A percentile compares a stretch with the other conserved stretches of the same genome.
Evolutionary conservation across 2,329 filamentous ascomycete species (phyloP).

Genomic region (Helminthosporium solani): DNA sequence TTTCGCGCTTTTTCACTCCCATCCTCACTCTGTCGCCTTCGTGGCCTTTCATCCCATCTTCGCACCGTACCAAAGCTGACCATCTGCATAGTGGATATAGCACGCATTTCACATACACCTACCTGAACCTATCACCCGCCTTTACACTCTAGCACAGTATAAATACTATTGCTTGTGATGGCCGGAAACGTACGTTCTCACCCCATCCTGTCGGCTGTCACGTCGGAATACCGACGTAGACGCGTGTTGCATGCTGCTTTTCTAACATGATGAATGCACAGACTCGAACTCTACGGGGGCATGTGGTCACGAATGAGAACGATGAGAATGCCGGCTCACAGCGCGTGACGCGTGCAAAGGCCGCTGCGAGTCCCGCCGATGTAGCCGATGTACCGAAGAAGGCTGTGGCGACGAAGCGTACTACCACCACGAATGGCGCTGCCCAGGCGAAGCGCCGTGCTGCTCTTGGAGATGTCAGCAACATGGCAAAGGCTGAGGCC

Average conservation of each 20-base stretch:
- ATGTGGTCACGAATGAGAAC: conserved; percentile 85
- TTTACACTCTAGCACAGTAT: conserved; percentile 37
- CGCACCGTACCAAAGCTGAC: conserved; percentile 28
- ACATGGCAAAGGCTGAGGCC: conserved; percentile 75
- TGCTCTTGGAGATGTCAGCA: conserved; percentile 92
- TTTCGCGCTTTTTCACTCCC: no score
- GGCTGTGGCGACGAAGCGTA: conserved; percentile 45
- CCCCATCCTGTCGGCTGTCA: conserved; percentile 1
- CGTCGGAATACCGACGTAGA: background rate
- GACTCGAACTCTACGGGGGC: conserved; percentile 71
- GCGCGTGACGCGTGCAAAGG: conserved; percentile 90
- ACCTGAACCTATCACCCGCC: conserved; percentile 23
- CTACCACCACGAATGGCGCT: conserved; percentile 42
- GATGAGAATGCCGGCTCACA: conserved; percentile 81
- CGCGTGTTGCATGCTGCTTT: conserved; percentile 5
- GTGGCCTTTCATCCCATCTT: conserved; percentile 10
- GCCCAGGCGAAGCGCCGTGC: conserved; percentile 68
- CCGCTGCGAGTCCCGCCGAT: conserved; percentile 63
- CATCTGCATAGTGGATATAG: conserved; percentile 39
- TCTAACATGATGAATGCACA: conserved; percentile 50
- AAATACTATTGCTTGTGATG: conserved; percentile 51
- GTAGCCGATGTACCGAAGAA: conserved; percentile 61
- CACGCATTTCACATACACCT: conserved; percentile 32
- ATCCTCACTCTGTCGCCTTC: conserved; percentile 16
- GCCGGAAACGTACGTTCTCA: conserved; percentile 54